A percentile compares a stretch with the other conserved stretches of the same genome.
Conservation (phyloP, 192 early-diverging fungal genomes). For the Linderina pennispora region DNA sequence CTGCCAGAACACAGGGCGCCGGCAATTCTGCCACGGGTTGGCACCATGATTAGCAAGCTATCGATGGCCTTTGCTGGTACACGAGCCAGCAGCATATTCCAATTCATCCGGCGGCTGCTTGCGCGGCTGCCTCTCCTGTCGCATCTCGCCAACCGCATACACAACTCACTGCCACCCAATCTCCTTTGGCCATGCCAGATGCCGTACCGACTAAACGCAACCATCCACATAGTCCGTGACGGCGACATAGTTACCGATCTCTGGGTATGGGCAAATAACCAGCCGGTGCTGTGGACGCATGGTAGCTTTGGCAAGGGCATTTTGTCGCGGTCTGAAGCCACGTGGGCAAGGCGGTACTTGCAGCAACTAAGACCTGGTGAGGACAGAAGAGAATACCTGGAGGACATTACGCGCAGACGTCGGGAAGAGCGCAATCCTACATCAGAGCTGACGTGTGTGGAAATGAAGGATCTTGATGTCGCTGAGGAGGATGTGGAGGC, state of each 20-base stretch:
- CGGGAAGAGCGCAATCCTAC: conserved; percentile 13
- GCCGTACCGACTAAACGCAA: conserved; percentile 6
- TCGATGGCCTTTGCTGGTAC: too few relatives aligned
- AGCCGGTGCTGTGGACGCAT: conserved; percentile 52
- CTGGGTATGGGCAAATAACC: too few relatives aligned
- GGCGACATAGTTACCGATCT: neutral
- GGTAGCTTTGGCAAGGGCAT: conserved; percentile 74
- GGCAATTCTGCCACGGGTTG: conserved; percentile 26
- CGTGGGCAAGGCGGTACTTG: conserved; percentile 52
- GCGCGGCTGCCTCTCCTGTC: too few relatives aligned
- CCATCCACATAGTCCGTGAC: conserved; percentile 6
- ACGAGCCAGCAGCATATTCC: too few relatives aligned
- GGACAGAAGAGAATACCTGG: conserved; percentile 4
- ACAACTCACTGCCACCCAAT: conserved; percentile 4
- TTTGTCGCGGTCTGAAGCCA: conserved; percentile 73
- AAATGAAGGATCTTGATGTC: conserved; percentile 3
- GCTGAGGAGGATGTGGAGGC: conserved; percentile 2
- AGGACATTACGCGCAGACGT: conserved; percentile 29
- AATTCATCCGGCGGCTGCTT: too few relatives aligned
- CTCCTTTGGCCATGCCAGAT: conserved; percentile 21
- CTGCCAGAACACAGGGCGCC: conserved; percentile 16
- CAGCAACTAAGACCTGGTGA: too few relatives aligned
- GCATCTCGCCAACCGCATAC: neutral
- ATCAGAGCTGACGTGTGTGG: neutral
- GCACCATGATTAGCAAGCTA: too few relatives aligned